A percentile compares a stretch with the other conserved stretches of the same genome.
Evolutionary conservation across 2,329 filamentous ascomycete species (phyloP).

Genomic region (Annulohypoxylon truncatum): DNA sequence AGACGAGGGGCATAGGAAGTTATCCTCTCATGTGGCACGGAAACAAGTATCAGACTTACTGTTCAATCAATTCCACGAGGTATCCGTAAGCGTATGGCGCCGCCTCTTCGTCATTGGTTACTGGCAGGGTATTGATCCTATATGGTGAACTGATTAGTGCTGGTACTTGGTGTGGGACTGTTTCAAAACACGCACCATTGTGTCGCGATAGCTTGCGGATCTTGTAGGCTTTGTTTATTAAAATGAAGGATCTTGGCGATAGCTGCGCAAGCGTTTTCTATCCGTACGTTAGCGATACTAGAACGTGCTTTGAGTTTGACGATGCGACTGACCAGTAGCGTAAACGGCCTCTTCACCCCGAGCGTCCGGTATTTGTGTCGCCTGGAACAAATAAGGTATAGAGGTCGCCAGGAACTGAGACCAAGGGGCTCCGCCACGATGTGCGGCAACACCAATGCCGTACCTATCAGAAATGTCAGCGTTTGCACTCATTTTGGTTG

Average conservation of each 20-base stretch:
- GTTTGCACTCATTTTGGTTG: neutral
- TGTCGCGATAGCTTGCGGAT: conserved; percentile 79
- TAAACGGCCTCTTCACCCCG: conserved; percentile 94
- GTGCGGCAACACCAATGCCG: conserved; percentile 93
- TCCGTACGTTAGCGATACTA: conserved; percentile 26
- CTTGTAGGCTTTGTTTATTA: conserved; percentile 80
- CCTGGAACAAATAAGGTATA: conserved; percentile 85
- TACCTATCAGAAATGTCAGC: conserved; percentile 55
- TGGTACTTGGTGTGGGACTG: neutral
- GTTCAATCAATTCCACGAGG: conserved; percentile 88
- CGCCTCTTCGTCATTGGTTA: conserved; percentile 95
- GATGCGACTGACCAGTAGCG: conserved; percentile 69
- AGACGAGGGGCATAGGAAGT: neutral
- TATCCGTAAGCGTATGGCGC: conserved; percentile 96
- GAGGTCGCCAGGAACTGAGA: conserved; percentile 85
- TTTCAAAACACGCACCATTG: conserved; percentile 66
- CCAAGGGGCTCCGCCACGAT: conserved; percentile 89
- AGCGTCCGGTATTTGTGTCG: conserved; percentile 82
- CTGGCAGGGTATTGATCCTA: conserved; percentile 85
- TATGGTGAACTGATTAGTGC: conserved; percentile 18
- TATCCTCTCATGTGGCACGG: neutral
- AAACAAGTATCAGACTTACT: conserved; percentile 71
- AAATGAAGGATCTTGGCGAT: conserved; percentile 97
- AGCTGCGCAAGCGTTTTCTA: conserved; percentile 92
- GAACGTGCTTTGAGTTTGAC: neutral